Percentiles rank a stretch among this genome's conserved stretches.
phyloP scores from a whole-genome alignment of 1,284 basidiomycete species.

The Sparassis latifolia region DNA sequence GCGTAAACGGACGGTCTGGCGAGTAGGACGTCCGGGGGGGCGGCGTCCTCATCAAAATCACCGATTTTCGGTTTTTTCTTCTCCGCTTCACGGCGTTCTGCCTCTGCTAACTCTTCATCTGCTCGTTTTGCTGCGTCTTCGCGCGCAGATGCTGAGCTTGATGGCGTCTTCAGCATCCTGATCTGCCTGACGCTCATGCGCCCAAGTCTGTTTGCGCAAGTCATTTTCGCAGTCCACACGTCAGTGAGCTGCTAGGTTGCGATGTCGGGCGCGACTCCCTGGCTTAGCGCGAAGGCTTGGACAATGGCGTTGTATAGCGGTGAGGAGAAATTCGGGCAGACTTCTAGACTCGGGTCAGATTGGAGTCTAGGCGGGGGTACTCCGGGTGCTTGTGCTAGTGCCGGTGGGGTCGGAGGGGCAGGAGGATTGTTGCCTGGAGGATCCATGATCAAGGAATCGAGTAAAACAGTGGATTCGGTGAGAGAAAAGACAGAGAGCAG shows the following conservation, averaged over 20 bases:
- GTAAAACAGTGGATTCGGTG: no score
- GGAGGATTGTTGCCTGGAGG: no score
- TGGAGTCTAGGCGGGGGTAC: not conserved
- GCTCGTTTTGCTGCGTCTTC: not conserved
- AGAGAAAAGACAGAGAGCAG: no score
- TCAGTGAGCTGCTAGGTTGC: not conserved
- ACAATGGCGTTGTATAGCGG: not conserved
- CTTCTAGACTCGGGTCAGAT: not conserved
- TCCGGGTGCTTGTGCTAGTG: not conserved
- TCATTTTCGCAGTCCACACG: not conserved
- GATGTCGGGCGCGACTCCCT: not conserved
- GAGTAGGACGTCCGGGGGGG: not conserved
- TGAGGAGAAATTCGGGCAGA: not conserved
- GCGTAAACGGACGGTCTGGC: not conserved
- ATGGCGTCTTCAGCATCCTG: not conserved
- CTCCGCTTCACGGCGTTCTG: not conserved
- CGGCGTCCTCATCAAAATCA: not conserved
- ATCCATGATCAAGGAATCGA: no score
- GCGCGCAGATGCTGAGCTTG: not conserved
- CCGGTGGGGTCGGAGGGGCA: no score
- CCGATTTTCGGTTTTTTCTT: not conserved
- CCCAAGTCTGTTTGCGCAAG: not conserved
- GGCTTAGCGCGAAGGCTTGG: not conserved
- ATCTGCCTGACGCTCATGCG: not conserved
- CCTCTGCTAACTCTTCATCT: not conserved